A percentile compares a stretch with the other conserved stretches of the same genome.
phyloP scores from a whole-genome alignment of 2,329 filamentous ascomycete species.

The Davidsoniella virescens region DNA sequence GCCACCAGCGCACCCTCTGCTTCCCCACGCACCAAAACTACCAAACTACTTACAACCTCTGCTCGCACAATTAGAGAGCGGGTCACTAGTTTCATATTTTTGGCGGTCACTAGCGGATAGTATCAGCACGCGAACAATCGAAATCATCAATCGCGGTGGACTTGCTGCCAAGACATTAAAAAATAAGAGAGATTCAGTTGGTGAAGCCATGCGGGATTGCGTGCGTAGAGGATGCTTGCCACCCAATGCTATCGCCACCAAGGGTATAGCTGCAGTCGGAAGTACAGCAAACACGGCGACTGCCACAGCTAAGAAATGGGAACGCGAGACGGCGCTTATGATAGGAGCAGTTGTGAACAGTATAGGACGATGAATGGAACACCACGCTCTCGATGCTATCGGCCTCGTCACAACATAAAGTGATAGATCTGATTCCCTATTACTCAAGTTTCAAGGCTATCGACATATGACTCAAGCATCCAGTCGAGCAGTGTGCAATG shows the following conservation, averaged over 20 bases:
- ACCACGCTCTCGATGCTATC: too few species aligned
- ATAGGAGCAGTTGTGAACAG: conserved; percentile 61
- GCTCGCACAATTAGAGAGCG: conserved; percentile 66
- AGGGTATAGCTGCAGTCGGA: not conserved
- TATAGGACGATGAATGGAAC: conserved; percentile 20
- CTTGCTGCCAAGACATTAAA: conserved; percentile 67
- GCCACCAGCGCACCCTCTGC: conserved; percentile 51
- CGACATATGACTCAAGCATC: too few species aligned
- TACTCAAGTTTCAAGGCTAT: not conserved
- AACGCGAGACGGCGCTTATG: conserved; percentile 90
- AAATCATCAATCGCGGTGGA: conserved; percentile 69
- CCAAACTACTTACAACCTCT: conserved; percentile 24
- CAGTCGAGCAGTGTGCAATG: too few species aligned
- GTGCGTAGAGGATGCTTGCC: conserved; percentile 62
- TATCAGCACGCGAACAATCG: conserved; percentile 61
- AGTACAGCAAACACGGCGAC: conserved; percentile 18
- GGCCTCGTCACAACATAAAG: not conserved
- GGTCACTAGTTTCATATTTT: conserved; percentile 77
- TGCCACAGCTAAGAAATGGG: conserved; percentile 46
- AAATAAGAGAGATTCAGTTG: conserved; percentile 57
- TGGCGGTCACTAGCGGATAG: conserved; percentile 78
- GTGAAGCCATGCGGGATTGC: conserved; percentile 65
- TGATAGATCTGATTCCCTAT: not conserved
- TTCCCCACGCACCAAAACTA: conserved; percentile 22
- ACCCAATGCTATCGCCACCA: conserved; percentile 34